Evolutionary conservation across 768 basidiomycete genomes (phyloP).

Genomic region (Amylocystis lapponica): DNA sequence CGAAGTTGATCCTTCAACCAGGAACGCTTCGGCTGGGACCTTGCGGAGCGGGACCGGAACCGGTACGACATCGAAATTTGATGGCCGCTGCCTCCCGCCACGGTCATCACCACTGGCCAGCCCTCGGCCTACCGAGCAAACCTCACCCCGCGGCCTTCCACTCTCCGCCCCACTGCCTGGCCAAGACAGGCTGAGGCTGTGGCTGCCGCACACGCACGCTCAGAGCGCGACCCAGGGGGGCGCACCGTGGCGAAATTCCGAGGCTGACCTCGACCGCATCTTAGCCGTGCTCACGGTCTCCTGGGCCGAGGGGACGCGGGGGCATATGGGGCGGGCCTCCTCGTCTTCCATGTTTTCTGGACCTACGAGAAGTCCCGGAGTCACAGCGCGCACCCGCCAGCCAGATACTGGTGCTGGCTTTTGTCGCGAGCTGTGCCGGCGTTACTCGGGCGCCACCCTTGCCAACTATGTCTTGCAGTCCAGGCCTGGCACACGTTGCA

Average conservation of each 20-base stretch:
- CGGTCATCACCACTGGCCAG: background rate
- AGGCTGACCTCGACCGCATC: slow-evolving; percentile 21
- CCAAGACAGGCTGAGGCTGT: slow-evolving; percentile 3
- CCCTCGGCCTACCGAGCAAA: background rate
- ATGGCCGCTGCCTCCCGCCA: slow-evolving; percentile 7
- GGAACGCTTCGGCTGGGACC: background rate
- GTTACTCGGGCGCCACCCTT: slow-evolving; percentile 28
- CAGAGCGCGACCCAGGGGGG: too few relatives aligned
- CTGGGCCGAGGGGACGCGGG: slow-evolving; percentile 27
- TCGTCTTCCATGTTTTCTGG: too few relatives aligned
- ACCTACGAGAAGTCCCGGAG: slow-evolving; percentile 27
- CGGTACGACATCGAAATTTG: background rate
- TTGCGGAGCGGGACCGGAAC: background rate
- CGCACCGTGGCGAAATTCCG: background rate
- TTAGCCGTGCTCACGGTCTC: slow-evolving; percentile 16
- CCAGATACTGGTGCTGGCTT: slow-evolving; percentile 17
- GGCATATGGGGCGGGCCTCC: slow-evolving; percentile 33
- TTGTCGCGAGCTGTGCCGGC: slow-evolving; percentile 18
- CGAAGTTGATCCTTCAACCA: background rate
- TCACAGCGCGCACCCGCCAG: too few relatives aligned
- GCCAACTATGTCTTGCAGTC: slow-evolving; percentile 33
- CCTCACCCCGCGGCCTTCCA: background rate
- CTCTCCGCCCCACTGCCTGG: slow-evolving; percentile 10
- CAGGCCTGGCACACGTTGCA: slow-evolving; percentile 44
- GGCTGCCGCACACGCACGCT: slow-evolving; percentile 4